Evolutionary conservation across 1,139 yeast genomes (phyloP).

Genomic region (Pichia sp.): DNA sequence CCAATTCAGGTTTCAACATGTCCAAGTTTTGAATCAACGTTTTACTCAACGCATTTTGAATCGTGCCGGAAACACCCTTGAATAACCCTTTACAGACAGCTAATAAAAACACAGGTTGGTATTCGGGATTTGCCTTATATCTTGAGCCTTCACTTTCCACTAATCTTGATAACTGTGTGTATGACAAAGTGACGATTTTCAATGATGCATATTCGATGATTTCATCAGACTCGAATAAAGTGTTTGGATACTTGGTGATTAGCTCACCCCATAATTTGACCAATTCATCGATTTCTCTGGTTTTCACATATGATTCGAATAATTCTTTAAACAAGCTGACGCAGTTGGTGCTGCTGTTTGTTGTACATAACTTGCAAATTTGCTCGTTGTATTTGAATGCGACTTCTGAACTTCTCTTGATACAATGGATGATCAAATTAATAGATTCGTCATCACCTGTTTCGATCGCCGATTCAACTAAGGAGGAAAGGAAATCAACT

Average conservation of each 20-base stretch:
- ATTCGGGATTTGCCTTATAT: slow-evolving; percentile 13
- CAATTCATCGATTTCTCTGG: slow-evolving; percentile 58
- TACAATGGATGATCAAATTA: slow-evolving; percentile 18
- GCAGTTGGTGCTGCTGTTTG: slow-evolving; percentile 18
- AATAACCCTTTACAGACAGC: slow-evolving; percentile 43
- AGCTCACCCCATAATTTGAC: slow-evolving; percentile 47
- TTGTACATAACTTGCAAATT: slow-evolving; percentile 19
- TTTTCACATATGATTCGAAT: slow-evolving; percentile 48
- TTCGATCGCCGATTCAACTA: slow-evolving; percentile 24
- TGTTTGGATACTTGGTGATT: slow-evolving; percentile 30
- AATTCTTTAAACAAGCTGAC: slow-evolving; percentile 36
- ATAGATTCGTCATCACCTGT: background rate
- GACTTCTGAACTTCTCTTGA: slow-evolving; percentile 30
- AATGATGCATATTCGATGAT: slow-evolving; percentile 41
- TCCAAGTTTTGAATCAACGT: slow-evolving; percentile 19
- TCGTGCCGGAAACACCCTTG: slow-evolving; percentile 25
- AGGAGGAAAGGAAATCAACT: slow-evolving; percentile 24
- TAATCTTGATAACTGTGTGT: slow-evolving; percentile 40
- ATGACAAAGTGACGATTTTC: slow-evolving; percentile 44
- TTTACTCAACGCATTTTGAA: slow-evolving; percentile 23
- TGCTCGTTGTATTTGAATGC: slow-evolving; percentile 22
- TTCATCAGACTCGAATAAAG: slow-evolving; percentile 24
- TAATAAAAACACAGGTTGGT: slow-evolving; percentile 33
- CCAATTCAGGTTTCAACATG: slow-evolving; percentile 22
- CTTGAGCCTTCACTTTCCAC: slow-evolving; percentile 25